A percentile compares a stretch with the other conserved stretches of the same genome.
Conservation (phyloP, 208 protist genomes). For the Ichthyophonus hoferi region DNA sequence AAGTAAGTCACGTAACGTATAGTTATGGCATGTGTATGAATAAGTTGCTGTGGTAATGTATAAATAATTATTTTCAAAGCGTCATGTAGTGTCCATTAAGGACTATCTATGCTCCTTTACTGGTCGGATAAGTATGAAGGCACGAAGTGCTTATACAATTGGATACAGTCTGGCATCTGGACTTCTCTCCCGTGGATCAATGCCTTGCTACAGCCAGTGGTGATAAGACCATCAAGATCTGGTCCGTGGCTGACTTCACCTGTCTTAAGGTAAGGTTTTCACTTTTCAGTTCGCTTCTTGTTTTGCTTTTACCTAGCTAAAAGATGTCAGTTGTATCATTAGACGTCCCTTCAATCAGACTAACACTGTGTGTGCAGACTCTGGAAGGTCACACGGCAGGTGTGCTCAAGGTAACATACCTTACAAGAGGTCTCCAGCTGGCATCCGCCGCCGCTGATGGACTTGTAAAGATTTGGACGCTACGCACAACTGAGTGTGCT, state of each 20-base stretch:
- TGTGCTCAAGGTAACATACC: slow-evolving; percentile 58
- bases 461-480: slow-evolving; percentile 65
- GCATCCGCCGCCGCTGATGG: slow-evolving; percentile 51
- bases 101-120: too few relatives aligned
- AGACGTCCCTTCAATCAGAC: too few relatives aligned
- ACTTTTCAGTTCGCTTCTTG: background rate
- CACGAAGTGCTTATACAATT: too few relatives aligned
- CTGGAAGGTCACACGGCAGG: slow-evolving; percentile 63
- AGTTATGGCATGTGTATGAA: too few relatives aligned
- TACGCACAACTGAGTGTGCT: slow-evolving; percentile 67
- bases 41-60: too few relatives aligned
- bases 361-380: slow-evolving; percentile 25
- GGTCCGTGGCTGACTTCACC: slow-evolving; percentile 54
- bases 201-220: slow-evolving; percentile 51
- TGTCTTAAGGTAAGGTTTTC: slow-evolving; percentile 61
- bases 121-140: too few relatives aligned
- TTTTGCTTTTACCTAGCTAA: slow-evolving; percentile 8
- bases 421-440: slow-evolving; percentile 63
- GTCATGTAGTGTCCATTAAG: too few relatives aligned
- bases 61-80: too few relatives aligned
- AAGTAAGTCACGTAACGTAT: too few relatives aligned
- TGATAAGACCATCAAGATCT: slow-evolving; percentile 67
- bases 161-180: slow-evolving; percentile 55
- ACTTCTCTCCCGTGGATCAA: slow-evolving; percentile 63
- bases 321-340: too few relatives aligned